Evolutionary conservation across 192 early-diverging fungal species (phyloP).

Genomic region (Mortierella alpina): DNA sequence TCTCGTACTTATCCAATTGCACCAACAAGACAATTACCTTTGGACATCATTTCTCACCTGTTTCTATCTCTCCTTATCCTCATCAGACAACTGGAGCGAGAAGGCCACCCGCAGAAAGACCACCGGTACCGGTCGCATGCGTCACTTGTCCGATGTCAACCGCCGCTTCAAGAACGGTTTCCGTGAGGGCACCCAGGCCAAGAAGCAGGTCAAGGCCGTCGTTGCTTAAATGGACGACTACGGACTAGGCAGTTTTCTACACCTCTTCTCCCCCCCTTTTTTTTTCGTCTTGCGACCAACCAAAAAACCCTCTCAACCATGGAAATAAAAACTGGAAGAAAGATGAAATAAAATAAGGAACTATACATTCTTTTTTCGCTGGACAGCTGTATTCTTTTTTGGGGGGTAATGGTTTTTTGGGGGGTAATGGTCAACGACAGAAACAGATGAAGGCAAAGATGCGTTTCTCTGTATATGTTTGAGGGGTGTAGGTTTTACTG

Average conservation of each 20-base stretch:
- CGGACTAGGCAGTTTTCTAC: not conserved
- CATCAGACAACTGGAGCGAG: conserved; percentile 90
- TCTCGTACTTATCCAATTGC: too few relatives aligned
- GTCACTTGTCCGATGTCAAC: conserved; percentile 91
- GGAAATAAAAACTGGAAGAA: not conserved
- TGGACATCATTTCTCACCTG: not conserved
- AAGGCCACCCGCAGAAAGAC: conserved; percentile 99
- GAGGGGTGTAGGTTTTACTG: not conserved
- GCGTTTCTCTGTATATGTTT: not conserved
- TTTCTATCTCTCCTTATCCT: not conserved
- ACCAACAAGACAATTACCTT: not conserved
- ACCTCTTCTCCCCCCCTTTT: not conserved
- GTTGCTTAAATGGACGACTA: conserved; percentile 16
- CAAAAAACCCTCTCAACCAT: not conserved
- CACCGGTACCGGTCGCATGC: conserved; percentile 98
- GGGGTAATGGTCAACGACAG: too few relatives aligned
- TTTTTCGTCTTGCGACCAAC: not conserved
- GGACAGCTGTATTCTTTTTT: too few relatives aligned
- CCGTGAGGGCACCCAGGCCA: conserved; percentile 77
- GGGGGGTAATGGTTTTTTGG: too few relatives aligned
- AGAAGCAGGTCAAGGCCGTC: conserved; percentile 53
- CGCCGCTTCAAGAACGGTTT: conserved; percentile 97
- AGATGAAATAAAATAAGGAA: too few relatives aligned
- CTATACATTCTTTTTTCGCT: too few relatives aligned
- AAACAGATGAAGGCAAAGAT: not conserved